Evolutionary conservation across 768 basidiomycete genomes (phyloP), one percentile per base, ranked within the genome.

Genomic region (Leccinellum albellum): DNA sequence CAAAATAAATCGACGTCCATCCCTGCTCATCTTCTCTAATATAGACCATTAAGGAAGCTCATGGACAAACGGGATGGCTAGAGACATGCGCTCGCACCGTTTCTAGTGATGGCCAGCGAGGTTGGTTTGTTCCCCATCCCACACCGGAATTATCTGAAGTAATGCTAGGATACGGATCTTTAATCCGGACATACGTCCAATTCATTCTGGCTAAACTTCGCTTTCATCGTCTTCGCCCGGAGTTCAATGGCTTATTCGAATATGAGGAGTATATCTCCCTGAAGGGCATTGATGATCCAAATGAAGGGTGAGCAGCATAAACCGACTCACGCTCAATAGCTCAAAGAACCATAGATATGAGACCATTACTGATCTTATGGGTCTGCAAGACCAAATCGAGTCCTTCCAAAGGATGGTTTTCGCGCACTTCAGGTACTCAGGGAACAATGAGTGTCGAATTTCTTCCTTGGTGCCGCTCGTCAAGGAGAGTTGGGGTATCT

Each of bases 401-500:
- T 91, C 94, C 4, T 98, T 99, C 78, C 95, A 99, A 70, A 94
- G 94, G 74, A 88, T 96, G 79, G 87, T 98, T 57, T 98, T 99
- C 68, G 87, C 95, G 9, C 91, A 94, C 73, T 98, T 99, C 78
- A 81, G 86, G 54, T 84, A 88, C 59, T 93, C 93, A 17, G 78
- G 85, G 48, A 98, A 97, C 69, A 99, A 99, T 62, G 97, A 99
- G 74, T 97, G 95, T 72, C 88, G 44, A 28, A 99, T 99, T 58
- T 96, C 95, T 32, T 80, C 97, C 2, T 77, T 99, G 49, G 97
- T 99, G 2, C 96, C 97, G 23, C 81, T 98, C 13, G 97, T 99
- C 54, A 99, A 99, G 74, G 97, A 99, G 75, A 96, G 93, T 65
- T 99, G 95, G 86, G 96, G 96, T 35, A 99, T 99, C 56, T 99